Evolutionary conservation across 306 rosid genomes (phyloP), one percentile per base, ranked within the genome.

Genomic region (Quercus glauca): DNA sequence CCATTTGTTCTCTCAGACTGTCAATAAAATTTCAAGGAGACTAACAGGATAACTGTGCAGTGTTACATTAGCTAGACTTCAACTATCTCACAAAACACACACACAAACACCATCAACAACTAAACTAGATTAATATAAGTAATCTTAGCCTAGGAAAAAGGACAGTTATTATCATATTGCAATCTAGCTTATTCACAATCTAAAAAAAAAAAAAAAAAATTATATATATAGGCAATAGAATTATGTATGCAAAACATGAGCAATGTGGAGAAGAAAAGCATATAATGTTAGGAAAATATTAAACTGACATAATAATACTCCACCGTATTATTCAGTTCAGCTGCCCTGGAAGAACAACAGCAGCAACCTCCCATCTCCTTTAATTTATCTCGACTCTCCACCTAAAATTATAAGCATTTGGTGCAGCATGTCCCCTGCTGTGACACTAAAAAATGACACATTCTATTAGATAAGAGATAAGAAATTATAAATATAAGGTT

Each of bases 301-400:
- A 81, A 75, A 88, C 91, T 76, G 68, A 92, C 97, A 80, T 86
- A 90, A 77, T 76, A 91, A 82, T 88, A 89, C 8, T 89, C 73
- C 20, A 92, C 89, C 15, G 84, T 88, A 81, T 78, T 81, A 53
- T 63, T 86, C 85, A 78, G 76, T 61, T 85, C 91, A 33, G 87
- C 79, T 83, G 85, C 88, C 81, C 78, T 84, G 20, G 91, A 77
- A 81, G 90, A 84, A 90, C 95, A 90, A 17, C 97, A 94, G 71
- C 98, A 94, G 82, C 97, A 94, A 81, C 92, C 91, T 79, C 99
- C 99, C 99, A 94, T 94, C 68, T 79, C 76, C 25, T 55, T 79
- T 76, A 76, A 60, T 80, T 91, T 88, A 84, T 73, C 83, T 79
- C 76, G 75, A 74, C 78, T 33, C 61, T 73, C 53, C 81, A 84